Base-by-base conservation (phyloP, 1,284 basidiomycete genomes). In the Sporisorium sorghi region DNA sequence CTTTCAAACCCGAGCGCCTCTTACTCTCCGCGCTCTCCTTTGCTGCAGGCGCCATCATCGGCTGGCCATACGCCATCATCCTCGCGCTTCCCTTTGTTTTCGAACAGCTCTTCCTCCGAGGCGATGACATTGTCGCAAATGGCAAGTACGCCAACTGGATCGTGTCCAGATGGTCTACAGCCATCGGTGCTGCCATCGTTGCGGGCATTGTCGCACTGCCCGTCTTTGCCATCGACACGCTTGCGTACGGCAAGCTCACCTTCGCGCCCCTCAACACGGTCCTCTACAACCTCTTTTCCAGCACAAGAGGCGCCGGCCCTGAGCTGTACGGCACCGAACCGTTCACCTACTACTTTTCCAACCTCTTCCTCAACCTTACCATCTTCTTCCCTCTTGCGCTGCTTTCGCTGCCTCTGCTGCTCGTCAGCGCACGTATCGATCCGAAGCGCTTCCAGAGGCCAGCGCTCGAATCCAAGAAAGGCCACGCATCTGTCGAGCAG, bases 251-350 rank as follows among this genome's bases (percentile, higher is more conserved):
- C 30, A 89, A 88, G 65, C 86, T 90, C 40, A 88, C 89, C 2
- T 86, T 97, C 61, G 92, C 93, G 1, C 92, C 95, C 1, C 92
- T 94, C 90, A 97, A 99, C 85, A 96, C 98, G 71, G 85, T 99
- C 81, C 87, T 88, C 55, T 99, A 99, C 88, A 99, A 99, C 85
- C 88, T 99, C 72, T 92, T 99, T 85, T 85, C 86, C 1, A 61
- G 73, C 2, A 35, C 76, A 5, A 89, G 88, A 30, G 89, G 91
- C 39, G 86, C 89, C 24, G 92, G 93, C 1, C 94, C 97, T 12
- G 89, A 91, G 60, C 89, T 99, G 19, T 99, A 98, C 84, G 96
- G 96, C 49, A 93, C 91, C n/a, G 91, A 92, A 58, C 92, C 95
- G 1, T 88, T 89, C 87, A 86, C 89, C 62, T 84, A 58, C 64